phyloP scores from a whole-genome alignment of 805 yeast species.

The Candida pseudofarinosa region DNA sequence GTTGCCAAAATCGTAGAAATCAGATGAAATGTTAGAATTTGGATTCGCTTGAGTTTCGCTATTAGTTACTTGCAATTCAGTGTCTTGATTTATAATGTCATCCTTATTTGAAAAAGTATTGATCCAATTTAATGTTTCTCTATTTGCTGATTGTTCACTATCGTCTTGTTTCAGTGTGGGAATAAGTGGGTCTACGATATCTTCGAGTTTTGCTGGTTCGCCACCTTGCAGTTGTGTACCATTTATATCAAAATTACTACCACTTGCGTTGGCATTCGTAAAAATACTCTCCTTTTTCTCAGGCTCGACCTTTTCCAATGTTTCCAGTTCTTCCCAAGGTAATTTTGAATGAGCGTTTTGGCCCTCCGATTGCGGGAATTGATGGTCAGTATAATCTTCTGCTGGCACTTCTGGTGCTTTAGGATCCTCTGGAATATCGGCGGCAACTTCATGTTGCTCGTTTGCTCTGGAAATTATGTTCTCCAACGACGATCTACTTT shows the following conservation, averaged over 20 bases:
- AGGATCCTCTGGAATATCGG: neutral
- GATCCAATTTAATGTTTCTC: neutral
- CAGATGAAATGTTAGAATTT: neutral
- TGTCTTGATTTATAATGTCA: neutral
- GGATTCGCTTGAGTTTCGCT: neutral
- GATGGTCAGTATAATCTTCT: neutral
- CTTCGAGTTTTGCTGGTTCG: neutral
- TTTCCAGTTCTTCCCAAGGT: conserved; percentile 8
- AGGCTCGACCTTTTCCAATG: too few relatives aligned
- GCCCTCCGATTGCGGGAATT: conserved; percentile 2
- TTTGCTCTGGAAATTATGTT: neutral
- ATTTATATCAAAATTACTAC: neutral
- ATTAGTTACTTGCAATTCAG: neutral
- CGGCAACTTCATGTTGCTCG: neutral
- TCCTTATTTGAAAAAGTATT: neutral
- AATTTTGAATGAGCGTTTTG: conserved; percentile 1
- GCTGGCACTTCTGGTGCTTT: neutral
- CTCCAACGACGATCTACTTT: neutral
- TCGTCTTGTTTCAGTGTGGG: neutral
- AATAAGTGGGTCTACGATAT: neutral
- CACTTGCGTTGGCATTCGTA: neutral
- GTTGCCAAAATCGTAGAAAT: neutral
- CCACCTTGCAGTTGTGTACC: neutral
- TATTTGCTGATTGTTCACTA: neutral
- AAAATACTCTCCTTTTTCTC: neutral